Conservation (phyloP, 1,284 basidiomycete species). For the Rhodotorula sp. region DNA sequence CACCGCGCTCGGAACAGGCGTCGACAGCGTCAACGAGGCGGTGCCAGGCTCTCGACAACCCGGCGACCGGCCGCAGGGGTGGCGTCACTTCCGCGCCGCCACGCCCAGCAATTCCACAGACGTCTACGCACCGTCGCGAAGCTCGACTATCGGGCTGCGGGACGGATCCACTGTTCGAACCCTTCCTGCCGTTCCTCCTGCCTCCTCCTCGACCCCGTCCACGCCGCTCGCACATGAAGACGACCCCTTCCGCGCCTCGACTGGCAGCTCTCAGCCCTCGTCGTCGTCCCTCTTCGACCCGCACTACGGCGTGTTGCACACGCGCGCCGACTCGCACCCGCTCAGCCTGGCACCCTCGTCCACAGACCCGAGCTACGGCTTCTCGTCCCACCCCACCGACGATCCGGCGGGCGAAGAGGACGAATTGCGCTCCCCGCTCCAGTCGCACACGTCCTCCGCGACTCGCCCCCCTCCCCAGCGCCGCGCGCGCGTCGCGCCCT, state of each 20-base stretch:
- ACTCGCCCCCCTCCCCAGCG: not conserved
- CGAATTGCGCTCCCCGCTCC: constrained; percentile 26
- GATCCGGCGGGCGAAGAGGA: constrained; percentile 8
- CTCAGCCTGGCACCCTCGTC: not conserved
- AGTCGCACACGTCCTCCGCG: not conserved
- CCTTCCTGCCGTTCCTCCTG: not conserved
- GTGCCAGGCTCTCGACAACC: not conserved
- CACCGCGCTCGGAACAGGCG: not conserved
- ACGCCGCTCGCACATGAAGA: not conserved
- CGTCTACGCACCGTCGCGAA: too few species aligned
- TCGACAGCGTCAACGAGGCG: not conserved
- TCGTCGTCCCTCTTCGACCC: not conserved
- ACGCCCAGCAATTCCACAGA: not conserved
- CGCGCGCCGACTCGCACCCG: constrained; percentile 6
- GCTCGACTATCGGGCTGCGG: not conserved
- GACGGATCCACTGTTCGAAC: not conserved
- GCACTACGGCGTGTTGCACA: not conserved
- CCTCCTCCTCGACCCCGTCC: not conserved
- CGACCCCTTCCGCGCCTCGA: constrained; percentile 1
- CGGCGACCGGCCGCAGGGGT: not conserved
- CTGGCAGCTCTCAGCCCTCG: not conserved
- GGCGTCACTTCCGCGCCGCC: not conserved
- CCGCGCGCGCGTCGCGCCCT: constrained; percentile 1
- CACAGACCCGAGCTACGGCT: not conserved
- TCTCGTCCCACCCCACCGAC: not conserved